phyloP scores from a whole-genome alignment of 805 yeast genomes.

The Maudiozyma saulgeensis region DNA sequence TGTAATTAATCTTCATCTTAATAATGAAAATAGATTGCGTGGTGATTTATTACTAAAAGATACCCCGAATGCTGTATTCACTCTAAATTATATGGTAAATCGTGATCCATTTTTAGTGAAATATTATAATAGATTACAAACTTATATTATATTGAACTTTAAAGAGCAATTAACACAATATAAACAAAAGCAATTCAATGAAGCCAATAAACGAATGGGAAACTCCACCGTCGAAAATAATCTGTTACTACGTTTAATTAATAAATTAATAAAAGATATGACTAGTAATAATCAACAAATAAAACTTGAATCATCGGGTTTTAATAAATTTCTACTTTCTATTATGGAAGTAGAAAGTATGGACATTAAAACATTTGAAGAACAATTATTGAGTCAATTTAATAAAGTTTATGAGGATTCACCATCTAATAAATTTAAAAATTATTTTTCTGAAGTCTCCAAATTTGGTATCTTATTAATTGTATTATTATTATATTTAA shows the following conservation, averaged over 20 bases:
- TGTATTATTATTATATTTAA: not conserved
- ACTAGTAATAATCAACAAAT: not conserved
- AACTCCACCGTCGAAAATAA: not conserved
- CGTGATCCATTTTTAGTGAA: constrained; percentile 15
- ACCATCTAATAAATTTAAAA: not conserved
- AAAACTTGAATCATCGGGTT: not conserved
- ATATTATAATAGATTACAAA: constrained; percentile 13
- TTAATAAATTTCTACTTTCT: not conserved
- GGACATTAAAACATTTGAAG: not conserved
- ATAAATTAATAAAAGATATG: not conserved
- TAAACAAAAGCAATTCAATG: constrained; percentile 5
- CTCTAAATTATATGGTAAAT: constrained; percentile 9
- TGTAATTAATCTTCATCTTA: constrained; percentile 2
- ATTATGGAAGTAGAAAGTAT: not conserved
- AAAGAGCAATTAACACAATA: constrained; percentile 6
- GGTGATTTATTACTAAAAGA: constrained; percentile 7
- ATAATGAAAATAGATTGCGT: no score
- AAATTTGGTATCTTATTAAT: constrained; percentile 1
- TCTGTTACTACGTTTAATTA: not conserved
- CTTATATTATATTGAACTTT: constrained; percentile 9
- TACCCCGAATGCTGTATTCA: constrained; percentile 12
- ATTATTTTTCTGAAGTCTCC: not conserved
- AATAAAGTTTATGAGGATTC: not conserved
- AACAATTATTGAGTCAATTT: not conserved
- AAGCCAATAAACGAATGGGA: not conserved